Evolutionary conservation across 176 grass and related monocot genomes (phyloP), one percentile per base, ranked within the genome.

Genomic region (Tillandsia fasciculata): DNA sequence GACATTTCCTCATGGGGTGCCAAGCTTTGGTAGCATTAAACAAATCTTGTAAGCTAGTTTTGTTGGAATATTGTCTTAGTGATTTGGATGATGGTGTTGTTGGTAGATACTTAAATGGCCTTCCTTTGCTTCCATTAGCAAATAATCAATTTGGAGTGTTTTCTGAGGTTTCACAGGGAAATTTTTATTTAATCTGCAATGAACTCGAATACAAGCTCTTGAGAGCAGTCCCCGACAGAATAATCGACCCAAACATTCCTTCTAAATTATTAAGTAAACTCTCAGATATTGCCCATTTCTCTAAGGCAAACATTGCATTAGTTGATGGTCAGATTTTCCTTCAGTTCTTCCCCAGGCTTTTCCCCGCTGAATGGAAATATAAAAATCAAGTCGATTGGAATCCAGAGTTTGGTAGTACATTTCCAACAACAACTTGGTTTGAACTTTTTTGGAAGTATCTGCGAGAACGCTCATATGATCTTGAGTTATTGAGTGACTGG

Each of bases 381-480:
- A 82, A 66, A 89, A 87, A 82, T 69, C 79, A 84, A 75, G 86
- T 96, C 66, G 67, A 70, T 6, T 96, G 92, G 92, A 82, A 91
- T 81, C 83, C 88, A 28, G 79, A 77, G 65, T 69, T 68, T 15
- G 83, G 59, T 53, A 71, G 57, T 23, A 69, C 86, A 75, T 82
- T 77, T 71, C 92, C 88, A 56, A 81, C 78, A 24, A 76, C 71
- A 74, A 73, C 64, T 67, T 96, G 92, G 92, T 96, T 92, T 79
- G 83, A 83, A 80, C 86, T 89, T 85, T 96, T 96, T 70, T 96
- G 92, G 92, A 78, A 78, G 68, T 96, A 87, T 84, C 82, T 96
- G 73, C 68, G 64, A 18, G 65, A 84, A 72, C 49, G 12, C 42
- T 84, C 83, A 11, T 96, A 92, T 79, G 89, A 86, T 61, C 83